Evolutionary conservation across 768 basidiomycete genomes (phyloP).

Genomic region (Leccinum subtestaceum): DNA sequence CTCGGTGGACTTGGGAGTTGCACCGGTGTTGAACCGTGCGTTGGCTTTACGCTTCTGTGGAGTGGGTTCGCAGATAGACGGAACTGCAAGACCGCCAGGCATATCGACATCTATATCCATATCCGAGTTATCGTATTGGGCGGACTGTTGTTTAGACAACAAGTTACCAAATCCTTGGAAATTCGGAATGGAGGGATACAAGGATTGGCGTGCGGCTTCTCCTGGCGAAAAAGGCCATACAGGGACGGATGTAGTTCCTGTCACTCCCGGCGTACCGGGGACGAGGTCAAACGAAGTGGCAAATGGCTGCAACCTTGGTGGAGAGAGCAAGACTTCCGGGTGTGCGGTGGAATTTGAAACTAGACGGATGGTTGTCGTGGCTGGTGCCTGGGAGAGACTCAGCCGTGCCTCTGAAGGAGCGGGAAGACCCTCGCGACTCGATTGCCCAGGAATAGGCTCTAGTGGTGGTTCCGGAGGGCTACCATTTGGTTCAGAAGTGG

Average conservation of each 20-base stretch:
- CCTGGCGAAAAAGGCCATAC: conserved; percentile 44
- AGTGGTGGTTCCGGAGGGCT: conserved; percentile 24
- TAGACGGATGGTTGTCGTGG: conserved; percentile 49
- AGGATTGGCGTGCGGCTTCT: conserved; percentile 19
- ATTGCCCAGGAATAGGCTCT: conserved; percentile 58
- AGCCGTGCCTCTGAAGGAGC: conserved; percentile 60
- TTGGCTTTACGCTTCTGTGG: conserved; percentile 14
- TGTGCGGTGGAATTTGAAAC: conserved; percentile 32
- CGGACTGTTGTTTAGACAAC: conserved; percentile 17
- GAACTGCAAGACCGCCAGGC: conserved; percentile 33
- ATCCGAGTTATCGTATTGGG: conserved; percentile 28
- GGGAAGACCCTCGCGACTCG: conserved; percentile 55
- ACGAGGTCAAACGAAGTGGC: conserved; percentile 67
- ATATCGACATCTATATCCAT: conserved; percentile 37
- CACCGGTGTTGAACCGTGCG: conserved; percentile 21
- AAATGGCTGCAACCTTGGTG: conserved; percentile 66
- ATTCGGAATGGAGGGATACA: conserved; percentile 41
- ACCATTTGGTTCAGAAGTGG: conserved; percentile 26
- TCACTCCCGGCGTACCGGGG: conserved; percentile 49
- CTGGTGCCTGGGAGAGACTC: conserved; percentile 49
- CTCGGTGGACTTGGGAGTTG: conserved; percentile 26
- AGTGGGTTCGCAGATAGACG: conserved; percentile 20
- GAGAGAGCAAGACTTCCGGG: conserved; percentile 34
- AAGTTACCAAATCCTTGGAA: conserved; percentile 33
- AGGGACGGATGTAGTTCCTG: conserved; percentile 19